Evolutionary conservation across 441 rosid species (phyloP).

Genomic region (Lepidium campestre): DNA sequence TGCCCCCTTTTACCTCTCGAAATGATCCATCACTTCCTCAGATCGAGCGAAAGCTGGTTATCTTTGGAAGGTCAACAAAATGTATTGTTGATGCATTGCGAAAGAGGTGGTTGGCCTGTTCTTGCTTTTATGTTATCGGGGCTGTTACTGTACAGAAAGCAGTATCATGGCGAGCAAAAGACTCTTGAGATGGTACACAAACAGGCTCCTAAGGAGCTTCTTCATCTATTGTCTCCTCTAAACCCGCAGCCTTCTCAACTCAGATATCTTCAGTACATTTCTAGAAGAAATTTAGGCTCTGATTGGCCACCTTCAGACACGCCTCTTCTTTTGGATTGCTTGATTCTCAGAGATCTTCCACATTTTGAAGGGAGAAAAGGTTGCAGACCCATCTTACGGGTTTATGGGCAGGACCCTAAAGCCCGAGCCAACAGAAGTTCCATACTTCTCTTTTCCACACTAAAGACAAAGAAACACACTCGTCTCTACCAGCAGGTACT

Average conservation of each 20-base stretch:
- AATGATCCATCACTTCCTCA: slow-evolving; percentile 87
- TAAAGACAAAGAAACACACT: slow-evolving; percentile 52
- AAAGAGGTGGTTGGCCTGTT: slow-evolving; percentile 93
- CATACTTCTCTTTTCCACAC: slow-evolving; percentile 70
- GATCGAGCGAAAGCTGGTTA: slow-evolving; percentile 90
- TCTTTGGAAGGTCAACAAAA: slow-evolving; percentile 89
- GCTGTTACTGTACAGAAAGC: slow-evolving; percentile 70
- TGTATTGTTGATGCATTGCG: slow-evolving; percentile 90
- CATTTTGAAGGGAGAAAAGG: slow-evolving; percentile 63
- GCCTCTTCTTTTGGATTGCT: slow-evolving; percentile 73
- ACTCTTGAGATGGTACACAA: slow-evolving; percentile 93
- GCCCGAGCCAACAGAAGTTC: slow-evolving; percentile 71
- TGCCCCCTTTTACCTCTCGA: slow-evolving; percentile 83
- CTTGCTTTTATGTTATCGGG: slow-evolving; percentile 95
- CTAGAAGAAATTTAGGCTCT: slow-evolving; percentile 75
- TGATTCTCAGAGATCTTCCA: slow-evolving; percentile 78
- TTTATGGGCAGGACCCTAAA: slow-evolving; percentile 80
- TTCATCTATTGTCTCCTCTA: slow-evolving; percentile 64
- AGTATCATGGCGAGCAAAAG: slow-evolving; percentile 88
- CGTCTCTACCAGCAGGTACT: slow-evolving; percentile 63
- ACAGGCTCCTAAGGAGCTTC: slow-evolving; percentile 91
- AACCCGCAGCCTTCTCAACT: slow-evolving; percentile 93
- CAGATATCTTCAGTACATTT: slow-evolving; percentile 93
- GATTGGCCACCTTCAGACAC: slow-evolving; percentile 95
- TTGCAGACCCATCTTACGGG: slow-evolving; percentile 73